These are phyloP conservation scores for Domatiomyces globalis DNA, from an alignment of 2,329 filamentous ascomycete genomes.

Conservation along the genomic window DNA sequence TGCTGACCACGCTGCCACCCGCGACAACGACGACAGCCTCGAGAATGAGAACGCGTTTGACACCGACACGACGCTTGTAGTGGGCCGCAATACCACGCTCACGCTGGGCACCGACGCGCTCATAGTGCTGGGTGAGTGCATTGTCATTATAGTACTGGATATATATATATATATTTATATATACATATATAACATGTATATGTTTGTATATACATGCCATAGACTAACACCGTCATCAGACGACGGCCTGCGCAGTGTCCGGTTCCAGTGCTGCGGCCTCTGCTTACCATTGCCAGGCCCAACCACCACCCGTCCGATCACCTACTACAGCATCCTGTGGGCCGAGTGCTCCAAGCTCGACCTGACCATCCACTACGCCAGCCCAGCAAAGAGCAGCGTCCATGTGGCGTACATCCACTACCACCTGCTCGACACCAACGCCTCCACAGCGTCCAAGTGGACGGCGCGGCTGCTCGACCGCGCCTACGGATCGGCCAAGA, in stretches of 20 bases:
- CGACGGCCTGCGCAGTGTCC: constrained; percentile 7
- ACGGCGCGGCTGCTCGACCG: constrained; percentile 48
- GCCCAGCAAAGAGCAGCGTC: constrained; percentile 40
- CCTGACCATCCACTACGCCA: constrained; percentile 60
- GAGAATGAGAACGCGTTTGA: constrained; percentile 23
- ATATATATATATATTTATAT: background rate
- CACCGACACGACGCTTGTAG: constrained; percentile 34
- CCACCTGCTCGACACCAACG: constrained; percentile 39
- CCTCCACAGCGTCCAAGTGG: constrained; percentile 39
- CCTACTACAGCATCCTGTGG: constrained; percentile 76
- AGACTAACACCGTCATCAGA: constrained; percentile 8
- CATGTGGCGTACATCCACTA: constrained; percentile 50
- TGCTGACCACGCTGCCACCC: background rate
- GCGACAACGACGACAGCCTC: background rate
- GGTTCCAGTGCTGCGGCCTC: constrained; percentile 41
- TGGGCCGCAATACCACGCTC: constrained; percentile 45
- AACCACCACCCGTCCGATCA: constrained; percentile 46
- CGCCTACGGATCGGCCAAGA: constrained; percentile 56
- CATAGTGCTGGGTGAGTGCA: constrained; percentile 41
- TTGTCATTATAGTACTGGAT: background rate
- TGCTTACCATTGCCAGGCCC: constrained; percentile 21
- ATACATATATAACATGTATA: background rate
- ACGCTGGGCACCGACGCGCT: constrained; percentile 48
- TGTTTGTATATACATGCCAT: background rate
- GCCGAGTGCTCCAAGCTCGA: constrained; percentile 48